Percentiles rank a stretch among this genome's conserved stretches.
These are phyloP conservation scores for Trypanosoma vivax DNA, from an alignment of 208 protist genomes.

Conservation along the genomic window DNA sequence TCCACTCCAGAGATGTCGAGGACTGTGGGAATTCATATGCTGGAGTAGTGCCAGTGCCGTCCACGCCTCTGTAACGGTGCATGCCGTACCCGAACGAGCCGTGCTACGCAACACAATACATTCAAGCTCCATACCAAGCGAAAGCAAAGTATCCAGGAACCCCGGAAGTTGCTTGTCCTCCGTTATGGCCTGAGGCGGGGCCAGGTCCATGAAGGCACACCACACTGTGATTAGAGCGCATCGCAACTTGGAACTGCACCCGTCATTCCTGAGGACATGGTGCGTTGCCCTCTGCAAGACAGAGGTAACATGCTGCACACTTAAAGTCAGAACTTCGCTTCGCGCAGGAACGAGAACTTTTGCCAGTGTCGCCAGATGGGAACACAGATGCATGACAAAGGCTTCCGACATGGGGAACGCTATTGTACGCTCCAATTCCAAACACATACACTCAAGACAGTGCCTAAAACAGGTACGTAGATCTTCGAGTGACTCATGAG, in stretches of 20 bases:
- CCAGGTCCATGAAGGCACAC: slow-evolving; percentile 59
- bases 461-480: slow-evolving; percentile 13
- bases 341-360: slow-evolving; percentile 21
- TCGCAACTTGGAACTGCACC: slow-evolving; percentile 26
- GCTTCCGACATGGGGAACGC: slow-evolving; percentile 10
- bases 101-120: slow-evolving; percentile 1
- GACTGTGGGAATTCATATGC: slow-evolving; percentile 38
- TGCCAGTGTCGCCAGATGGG: slow-evolving; percentile 23
- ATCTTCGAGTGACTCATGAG: slow-evolving; percentile 5
- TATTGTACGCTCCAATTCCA: slow-evolving; percentile 24
- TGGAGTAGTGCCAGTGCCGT: slow-evolving; percentile 71
- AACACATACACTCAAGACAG: slow-evolving; percentile 28
- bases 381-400: slow-evolving; percentile 18
- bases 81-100: background rate
- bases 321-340: slow-evolving; percentile 7
- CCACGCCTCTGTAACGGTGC: slow-evolving; percentile 29
- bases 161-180: slow-evolving; percentile 12
- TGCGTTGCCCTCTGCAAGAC: slow-evolving; percentile 18
- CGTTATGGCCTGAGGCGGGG: background rate
- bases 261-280: slow-evolving; percentile 11
- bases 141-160: slow-evolving; percentile 23
- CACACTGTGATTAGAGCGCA: slow-evolving; percentile 43
- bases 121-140: slow-evolving; percentile 15
- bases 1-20: slow-evolving; percentile 41
- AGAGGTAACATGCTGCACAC: slow-evolving; percentile 6